phyloP scores from a whole-genome alignment of 805 yeast genomes.

The Torulaspora franciscae region DNA sequence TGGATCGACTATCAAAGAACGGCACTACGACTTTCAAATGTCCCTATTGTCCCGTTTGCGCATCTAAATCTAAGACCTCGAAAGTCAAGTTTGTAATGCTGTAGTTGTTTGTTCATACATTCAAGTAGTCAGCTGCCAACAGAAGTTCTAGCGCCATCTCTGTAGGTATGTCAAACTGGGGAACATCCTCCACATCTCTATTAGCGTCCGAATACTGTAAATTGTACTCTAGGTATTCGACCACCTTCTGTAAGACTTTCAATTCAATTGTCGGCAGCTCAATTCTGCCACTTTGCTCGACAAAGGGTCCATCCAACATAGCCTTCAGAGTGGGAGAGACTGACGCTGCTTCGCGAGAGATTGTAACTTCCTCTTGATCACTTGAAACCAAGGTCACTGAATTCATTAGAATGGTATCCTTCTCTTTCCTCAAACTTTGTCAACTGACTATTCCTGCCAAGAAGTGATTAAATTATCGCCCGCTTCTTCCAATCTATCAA shows the following conservation, averaged over 20 bases:
- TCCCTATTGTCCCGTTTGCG: constrained; percentile 62
- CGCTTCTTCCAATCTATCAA: neutral
- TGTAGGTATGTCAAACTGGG: constrained; percentile 88
- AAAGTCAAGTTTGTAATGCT: constrained; percentile 42
- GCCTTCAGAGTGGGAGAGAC: constrained; percentile 60
- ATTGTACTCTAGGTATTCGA: constrained; percentile 79
- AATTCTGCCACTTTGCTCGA: constrained; percentile 55
- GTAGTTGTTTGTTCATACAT: constrained; percentile 23
- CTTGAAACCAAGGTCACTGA: constrained; percentile 64
- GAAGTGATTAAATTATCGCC: neutral
- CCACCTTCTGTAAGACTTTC: constrained; percentile 66
- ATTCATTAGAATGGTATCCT: constrained; percentile 16
- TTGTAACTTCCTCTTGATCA: constrained; percentile 59
- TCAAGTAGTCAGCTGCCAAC: constrained; percentile 81
- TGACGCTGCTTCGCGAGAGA: constrained; percentile 69
- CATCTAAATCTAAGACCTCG: constrained; percentile 40
- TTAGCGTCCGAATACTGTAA: constrained; percentile 57
- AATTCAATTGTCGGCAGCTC: constrained; percentile 61
- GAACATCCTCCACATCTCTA: constrained; percentile 49
- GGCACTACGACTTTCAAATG: constrained; percentile 53
- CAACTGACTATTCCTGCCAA: neutral
- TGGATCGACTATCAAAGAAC: constrained; percentile 42
- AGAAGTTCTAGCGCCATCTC: constrained; percentile 87
- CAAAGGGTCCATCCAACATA: constrained; percentile 53
- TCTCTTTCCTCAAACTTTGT: neutral